Evolutionary conservation across 1,284 basidiomycete species (phyloP).

Genomic region (Pascua sp.): DNA sequence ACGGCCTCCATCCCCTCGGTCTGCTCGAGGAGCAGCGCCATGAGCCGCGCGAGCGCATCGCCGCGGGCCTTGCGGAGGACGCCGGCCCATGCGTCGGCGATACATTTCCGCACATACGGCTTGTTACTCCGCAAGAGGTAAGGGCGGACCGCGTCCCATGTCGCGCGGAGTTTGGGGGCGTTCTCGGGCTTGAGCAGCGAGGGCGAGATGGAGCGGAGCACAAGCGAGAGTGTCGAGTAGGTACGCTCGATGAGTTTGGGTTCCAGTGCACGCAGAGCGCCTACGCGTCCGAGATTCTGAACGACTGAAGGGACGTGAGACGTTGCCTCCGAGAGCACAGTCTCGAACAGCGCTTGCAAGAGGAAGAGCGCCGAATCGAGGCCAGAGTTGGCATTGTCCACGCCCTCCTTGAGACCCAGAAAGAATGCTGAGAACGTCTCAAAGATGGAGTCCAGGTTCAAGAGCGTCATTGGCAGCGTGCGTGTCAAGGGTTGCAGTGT

Average conservation of each 20-base stretch:
- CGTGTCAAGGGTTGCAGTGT: constrained; percentile 61
- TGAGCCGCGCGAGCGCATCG: constrained; percentile 31
- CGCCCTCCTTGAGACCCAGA: constrained; percentile 36
- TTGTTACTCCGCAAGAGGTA: constrained; percentile 41
- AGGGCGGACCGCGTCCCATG: constrained; percentile 36
- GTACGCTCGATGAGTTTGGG: constrained; percentile 45
- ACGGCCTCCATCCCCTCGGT: constrained; percentile 40
- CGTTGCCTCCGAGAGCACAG: constrained; percentile 47
- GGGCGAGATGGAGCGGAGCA: constrained; percentile 38
- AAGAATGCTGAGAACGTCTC: constrained; percentile 54
- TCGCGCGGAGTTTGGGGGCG: constrained; percentile 18
- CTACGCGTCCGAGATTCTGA: constrained; percentile 34
- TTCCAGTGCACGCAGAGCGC: constrained; percentile 36
- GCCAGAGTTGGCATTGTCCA: constrained; percentile 39
- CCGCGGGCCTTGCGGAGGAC: constrained; percentile 42
- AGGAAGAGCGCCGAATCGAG: constrained; percentile 42
- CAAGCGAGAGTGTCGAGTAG: constrained; percentile 46
- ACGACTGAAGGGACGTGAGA: constrained; percentile 28
- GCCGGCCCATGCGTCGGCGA: constrained; percentile 48
- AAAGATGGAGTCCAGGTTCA: constrained; percentile 67
- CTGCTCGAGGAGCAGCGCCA: constrained; percentile 31
- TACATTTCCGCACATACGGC: constrained; percentile 45
- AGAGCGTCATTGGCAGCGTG: constrained; percentile 74
- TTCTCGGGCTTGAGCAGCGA: constrained; percentile 33
- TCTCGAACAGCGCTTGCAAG: constrained; percentile 50